Base-by-base conservation (phyloP, 2,329 filamentous ascomycete species). In the Teratosphaeria pseudoeucalypti region DNA sequence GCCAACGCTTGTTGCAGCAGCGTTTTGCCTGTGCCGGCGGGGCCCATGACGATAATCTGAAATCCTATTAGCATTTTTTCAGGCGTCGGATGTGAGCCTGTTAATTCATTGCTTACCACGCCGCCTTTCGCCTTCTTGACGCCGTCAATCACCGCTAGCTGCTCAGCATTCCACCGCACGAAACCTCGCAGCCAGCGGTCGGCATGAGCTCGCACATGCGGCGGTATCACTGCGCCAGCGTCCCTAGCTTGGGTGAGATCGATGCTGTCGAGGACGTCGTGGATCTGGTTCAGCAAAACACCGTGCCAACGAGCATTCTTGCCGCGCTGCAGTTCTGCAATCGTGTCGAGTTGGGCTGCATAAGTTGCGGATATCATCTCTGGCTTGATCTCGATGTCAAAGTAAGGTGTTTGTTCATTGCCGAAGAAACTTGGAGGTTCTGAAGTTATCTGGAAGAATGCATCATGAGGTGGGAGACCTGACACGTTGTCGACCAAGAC, bases 331-430 rank as follows among this genome's bases (percentile, higher is more conserved):
- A 64, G 16, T 34, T 61, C 32, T 16, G 29, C 7, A 11, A 63
- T 34, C 1, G 64, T 63, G 39, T 54, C 55, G 34, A 64, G 57
- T 34, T 65, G 62, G 10, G 57, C 34, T 9, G 54, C 43, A 55
- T 56, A 82, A 1, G 60, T 60, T 29, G 59, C 59, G 10, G 37
- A 58, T 39, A 54, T 63, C 23, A 47, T 58, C n/a, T 57, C 19
- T 6, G 64, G 64, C 23, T 37, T n/a, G 54, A 63, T 54, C 27
- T 32, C 43, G 10, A 60, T 37, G 11, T 23, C 6, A 26, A 39
- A 56, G 43, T 49, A 54, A 12, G 23, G 6, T 16, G 43, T 16
- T 16, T 23, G 29, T 14, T 57, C 27, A 26, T 26, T 2, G 32
- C 34, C 54, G 4, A 16, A 53, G 52, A 37, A 34, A 52, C 34